These are phyloP conservation scores for Lichtheimia corymbifera DNA, from an alignment of 371 early-diverging fungal species.

Conservation along the genomic window DNA sequence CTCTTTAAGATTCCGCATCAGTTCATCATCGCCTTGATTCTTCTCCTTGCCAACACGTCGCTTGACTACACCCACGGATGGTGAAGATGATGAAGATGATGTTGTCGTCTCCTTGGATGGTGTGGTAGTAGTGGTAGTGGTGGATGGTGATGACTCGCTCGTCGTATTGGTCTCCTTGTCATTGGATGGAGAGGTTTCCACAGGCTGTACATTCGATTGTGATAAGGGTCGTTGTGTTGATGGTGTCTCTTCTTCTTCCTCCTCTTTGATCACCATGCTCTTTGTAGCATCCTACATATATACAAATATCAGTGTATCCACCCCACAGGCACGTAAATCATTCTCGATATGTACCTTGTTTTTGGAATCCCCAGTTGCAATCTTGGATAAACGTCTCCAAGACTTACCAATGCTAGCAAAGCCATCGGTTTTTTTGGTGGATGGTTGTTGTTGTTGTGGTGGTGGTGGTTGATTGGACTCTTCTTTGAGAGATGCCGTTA, in stretches of 20 bases:
- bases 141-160: too few relatives aligned
- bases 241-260: background rate
- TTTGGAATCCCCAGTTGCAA: background rate
- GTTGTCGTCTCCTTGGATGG: background rate
- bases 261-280: background rate
- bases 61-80: background rate
- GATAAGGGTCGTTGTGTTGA: background rate
- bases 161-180: too few relatives aligned
- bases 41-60: conserved; percentile 21
- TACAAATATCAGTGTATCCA: too few relatives aligned
- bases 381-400: background rate
- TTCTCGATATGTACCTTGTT: background rate
- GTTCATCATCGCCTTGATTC: conserved; percentile 53
- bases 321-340: too few relatives aligned
- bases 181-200: too few relatives aligned
- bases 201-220: too few relatives aligned
- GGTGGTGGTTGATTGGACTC: background rate
- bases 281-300: background rate
- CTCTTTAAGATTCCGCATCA: conserved; percentile 82
- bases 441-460: background rate
- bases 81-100: background rate
- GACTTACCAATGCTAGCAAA: conserved; percentile 1
- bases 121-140: background rate
- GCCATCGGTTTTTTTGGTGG: background rate
- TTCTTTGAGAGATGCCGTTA: background rate